Conservation (phyloP, 495 filamentous ascomycete species). For the Chlorociboria aeruginascens region DNA sequence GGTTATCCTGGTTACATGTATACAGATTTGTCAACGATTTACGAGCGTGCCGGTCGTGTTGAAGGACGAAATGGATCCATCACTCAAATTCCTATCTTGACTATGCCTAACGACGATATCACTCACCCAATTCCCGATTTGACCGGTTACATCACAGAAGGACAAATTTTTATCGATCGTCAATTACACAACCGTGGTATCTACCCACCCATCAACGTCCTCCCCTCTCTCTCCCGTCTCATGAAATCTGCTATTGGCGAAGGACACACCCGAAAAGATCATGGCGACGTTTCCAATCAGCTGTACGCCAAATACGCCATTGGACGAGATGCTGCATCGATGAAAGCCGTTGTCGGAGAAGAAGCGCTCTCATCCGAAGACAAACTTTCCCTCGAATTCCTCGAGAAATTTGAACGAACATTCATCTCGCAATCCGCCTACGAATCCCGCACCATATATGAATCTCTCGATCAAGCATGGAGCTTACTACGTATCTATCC, state of each 20-base stretch:
- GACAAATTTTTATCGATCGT: constrained; percentile 96
- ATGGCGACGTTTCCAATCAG: constrained; percentile 97
- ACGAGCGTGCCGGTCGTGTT: constrained; percentile 98
- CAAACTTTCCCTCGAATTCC: constrained; percentile 93
- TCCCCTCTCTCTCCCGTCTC: constrained; percentile 94
- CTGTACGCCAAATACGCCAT: constrained; percentile 99
- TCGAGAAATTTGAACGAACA: constrained; percentile 91
- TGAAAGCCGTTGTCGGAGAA: constrained; percentile 99
- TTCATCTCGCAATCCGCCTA: constrained; percentile 92
- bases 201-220: constrained; percentile 97
- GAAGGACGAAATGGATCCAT: constrained; percentile 96
- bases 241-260: constrained; percentile 99
- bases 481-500: constrained; percentile 91
- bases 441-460: constrained; percentile 77
- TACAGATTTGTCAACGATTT: constrained; percentile 99
- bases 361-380: constrained; percentile 92
- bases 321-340: constrained; percentile 91
- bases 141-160: constrained; percentile 98
- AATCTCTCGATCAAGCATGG: constrained; percentile 93
- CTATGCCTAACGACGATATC: constrained; percentile 99
- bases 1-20: constrained; percentile 99
- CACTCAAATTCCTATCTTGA: constrained; percentile 96
- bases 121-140: constrained; percentile 98
- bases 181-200: constrained; percentile 91
- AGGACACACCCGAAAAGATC: constrained; percentile 87